phyloP scores from a whole-genome alignment of 2,329 filamentous ascomycete species.

The Verticillium zaregamsianum region DNA sequence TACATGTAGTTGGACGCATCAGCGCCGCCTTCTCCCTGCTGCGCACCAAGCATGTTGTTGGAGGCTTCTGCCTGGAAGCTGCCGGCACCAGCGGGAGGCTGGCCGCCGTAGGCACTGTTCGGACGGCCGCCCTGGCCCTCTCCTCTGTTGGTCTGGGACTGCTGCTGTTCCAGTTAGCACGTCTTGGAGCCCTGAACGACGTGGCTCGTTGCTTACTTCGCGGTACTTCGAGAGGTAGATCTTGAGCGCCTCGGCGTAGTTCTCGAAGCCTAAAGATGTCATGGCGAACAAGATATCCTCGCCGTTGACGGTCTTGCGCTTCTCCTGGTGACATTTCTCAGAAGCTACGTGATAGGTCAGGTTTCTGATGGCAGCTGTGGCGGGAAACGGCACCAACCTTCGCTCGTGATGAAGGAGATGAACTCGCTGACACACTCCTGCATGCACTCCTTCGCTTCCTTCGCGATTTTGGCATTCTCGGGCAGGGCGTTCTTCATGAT shows the following conservation, averaged over 20 bases:
- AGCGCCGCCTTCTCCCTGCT: constrained; percentile 37
- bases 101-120: constrained; percentile 46
- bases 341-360: constrained; percentile 61
- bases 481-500: constrained; percentile 99
- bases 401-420: constrained; percentile 96
- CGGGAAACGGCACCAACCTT: constrained; percentile 60
- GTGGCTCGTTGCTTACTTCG: constrained; percentile 63
- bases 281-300: constrained; percentile 99
- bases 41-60: constrained; percentile 30
- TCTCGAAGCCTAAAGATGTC: constrained; percentile 98
- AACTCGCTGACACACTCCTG: constrained; percentile 99
- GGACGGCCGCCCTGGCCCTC: constrained; percentile 47
- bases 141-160: constrained; percentile 62
- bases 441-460: constrained; percentile 99
- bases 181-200: neutral
- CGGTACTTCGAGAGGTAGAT: constrained; percentile 97
- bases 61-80: constrained; percentile 40
- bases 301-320: constrained; percentile 97
- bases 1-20: constrained; percentile 47
- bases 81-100: constrained; percentile 35
- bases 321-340: constrained; percentile 99
- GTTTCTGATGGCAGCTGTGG: constrained; percentile 12
- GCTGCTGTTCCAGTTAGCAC: constrained; percentile 8
- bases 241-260: constrained; percentile 96
- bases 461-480: constrained; percentile 98